These are phyloP conservation scores for Trematosphaeria pertusa DNA, from an alignment of 2,329 filamentous ascomycete species.

Conservation along the genomic window DNA sequence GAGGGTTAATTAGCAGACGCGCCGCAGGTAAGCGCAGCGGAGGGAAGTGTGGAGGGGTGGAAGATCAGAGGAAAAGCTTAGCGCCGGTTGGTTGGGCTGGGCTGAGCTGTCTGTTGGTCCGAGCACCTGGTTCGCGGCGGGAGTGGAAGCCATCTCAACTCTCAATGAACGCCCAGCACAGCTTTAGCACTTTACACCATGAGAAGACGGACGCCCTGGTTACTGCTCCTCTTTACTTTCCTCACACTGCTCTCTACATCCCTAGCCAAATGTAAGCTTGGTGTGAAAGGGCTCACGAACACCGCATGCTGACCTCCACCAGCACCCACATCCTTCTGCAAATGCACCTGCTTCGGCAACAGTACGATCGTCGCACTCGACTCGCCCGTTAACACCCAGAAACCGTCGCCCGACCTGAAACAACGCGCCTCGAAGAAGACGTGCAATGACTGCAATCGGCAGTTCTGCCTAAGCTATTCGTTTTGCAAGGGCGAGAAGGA, in stretches of 20 bases:
- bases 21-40: constrained; percentile 18
- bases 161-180: constrained; percentile 2
- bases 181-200: constrained; percentile 20
- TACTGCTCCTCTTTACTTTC: constrained; percentile 36
- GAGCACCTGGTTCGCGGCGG: constrained; percentile 16
- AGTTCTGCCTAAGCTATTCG: constrained; percentile 70
- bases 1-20: constrained; percentile 14
- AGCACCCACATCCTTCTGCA: constrained; percentile 71
- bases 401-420: constrained; percentile 30
- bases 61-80: constrained; percentile 40
- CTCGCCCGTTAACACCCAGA: constrained; percentile 44
- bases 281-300: neutral
- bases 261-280: constrained; percentile 53
- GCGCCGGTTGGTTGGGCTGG: constrained; percentile 28
- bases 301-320: constrained; percentile 10
- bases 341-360: constrained; percentile 73
- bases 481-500: constrained; percentile 67
- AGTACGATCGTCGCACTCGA: constrained; percentile 72
- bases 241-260: constrained; percentile 47
- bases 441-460: constrained; percentile 72
- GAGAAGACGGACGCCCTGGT: constrained; percentile 27
- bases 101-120: too few relatives aligned
- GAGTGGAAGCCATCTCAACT: constrained; percentile 5
- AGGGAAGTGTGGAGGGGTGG: constrained; percentile 27
- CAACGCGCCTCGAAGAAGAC: constrained; percentile 53